Evolutionary conservation across 2,329 filamentous ascomycete genomes (phyloP).

Genomic region (Hortaea werneckii): DNA sequence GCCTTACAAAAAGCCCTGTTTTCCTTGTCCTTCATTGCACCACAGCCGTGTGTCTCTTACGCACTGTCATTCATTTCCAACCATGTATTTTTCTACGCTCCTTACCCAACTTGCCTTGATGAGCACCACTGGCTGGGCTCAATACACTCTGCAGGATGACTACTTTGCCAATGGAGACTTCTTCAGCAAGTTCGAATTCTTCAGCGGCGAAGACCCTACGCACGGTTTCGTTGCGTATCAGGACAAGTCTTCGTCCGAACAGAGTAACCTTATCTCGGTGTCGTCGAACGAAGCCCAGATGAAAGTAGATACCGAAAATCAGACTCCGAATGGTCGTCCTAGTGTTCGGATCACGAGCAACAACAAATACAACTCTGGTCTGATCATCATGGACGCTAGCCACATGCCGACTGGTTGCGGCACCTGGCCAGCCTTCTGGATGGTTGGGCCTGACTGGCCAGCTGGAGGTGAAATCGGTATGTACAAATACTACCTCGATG

Average conservation of each 20-base stretch:
- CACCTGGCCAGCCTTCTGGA: conserved; percentile 58
- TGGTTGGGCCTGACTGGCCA: conserved; percentile 47
- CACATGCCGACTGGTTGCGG: conserved; percentile 69
- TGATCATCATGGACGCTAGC: conserved; percentile 61
- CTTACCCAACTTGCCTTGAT: conserved; percentile 7
- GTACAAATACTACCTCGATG: background rate
- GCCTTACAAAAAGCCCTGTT: background rate
- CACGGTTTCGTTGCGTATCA: conserved; percentile 65
- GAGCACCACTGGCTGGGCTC: conserved; percentile 19
- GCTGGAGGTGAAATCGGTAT: conserved; percentile 25
- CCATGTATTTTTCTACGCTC: conserved; percentile 7
- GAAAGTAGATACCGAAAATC: conserved; percentile 27
- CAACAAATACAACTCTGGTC: conserved; percentile 51
- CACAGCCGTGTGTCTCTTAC: background rate
- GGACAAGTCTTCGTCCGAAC: conserved; percentile 43
- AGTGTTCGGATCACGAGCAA: conserved; percentile 64
- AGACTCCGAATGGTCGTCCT: conserved; percentile 48
- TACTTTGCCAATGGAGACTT: conserved; percentile 36
- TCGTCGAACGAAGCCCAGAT: conserved; percentile 19
- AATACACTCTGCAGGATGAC: conserved; percentile 35
- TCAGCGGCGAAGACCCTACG: conserved; percentile 54
- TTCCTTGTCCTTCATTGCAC: background rate
- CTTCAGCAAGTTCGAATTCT: conserved; percentile 45
- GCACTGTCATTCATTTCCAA: conserved; percentile 7
- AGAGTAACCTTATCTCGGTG: conserved; percentile 14